These are phyloP conservation scores for Ricinus communis DNA, from an alignment of 345 rosid species.

Conservation along the genomic window DNA sequence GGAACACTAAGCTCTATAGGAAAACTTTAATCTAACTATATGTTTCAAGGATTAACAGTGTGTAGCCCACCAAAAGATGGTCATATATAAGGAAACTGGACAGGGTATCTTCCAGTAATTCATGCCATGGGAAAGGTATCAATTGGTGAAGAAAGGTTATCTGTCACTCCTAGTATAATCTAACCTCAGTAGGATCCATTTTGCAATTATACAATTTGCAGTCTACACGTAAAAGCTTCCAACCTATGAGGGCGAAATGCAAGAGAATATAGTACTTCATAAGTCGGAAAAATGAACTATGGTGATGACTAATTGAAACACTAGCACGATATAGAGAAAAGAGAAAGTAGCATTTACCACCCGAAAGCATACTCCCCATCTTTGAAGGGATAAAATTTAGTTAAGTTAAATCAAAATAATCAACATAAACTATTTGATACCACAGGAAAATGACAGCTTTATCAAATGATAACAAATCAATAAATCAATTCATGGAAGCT, in stretches of 20 bases:
- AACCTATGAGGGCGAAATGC: neutral
- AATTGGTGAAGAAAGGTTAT: neutral
- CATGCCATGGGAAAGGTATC: no score
- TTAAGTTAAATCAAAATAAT: neutral
- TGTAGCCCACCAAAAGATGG: no score
- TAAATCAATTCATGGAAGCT: neutral
- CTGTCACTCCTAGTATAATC: neutral
- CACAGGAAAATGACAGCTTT: conserved; percentile 14
- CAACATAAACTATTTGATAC: neutral
- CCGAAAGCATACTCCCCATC: neutral
- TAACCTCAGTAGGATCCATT: neutral
- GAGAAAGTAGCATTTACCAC: neutral
- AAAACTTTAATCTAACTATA: neutral
- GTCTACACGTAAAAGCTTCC: neutral
- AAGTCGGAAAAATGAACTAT: neutral
- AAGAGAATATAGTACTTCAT: neutral
- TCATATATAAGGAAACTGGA: neutral
- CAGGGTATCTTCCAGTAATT: conserved; percentile 2
- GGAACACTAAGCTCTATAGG: neutral
- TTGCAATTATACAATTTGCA: neutral
- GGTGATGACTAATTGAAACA: neutral
- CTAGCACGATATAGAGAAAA: neutral
- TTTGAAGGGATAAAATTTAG: neutral
- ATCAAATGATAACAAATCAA: neutral
- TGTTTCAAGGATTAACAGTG: neutral